Percentiles rank a stretch among this genome's conserved stretches.
phyloP scores from a whole-genome alignment of 106 monocot genomes.

The Dendrobium officinale region DNA sequence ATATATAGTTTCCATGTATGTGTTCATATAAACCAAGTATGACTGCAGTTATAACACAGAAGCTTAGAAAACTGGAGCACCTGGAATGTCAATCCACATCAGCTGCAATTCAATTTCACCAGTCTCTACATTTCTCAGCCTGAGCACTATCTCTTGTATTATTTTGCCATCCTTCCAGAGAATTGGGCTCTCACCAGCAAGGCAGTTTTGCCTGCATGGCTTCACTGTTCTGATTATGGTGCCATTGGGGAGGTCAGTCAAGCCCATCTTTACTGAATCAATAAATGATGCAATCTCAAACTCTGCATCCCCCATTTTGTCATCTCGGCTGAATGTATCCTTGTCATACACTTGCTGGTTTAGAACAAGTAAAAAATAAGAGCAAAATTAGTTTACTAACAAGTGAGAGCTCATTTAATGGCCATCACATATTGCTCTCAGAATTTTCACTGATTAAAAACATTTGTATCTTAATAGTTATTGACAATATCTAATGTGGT shows the following conservation, averaged over 20 bases:
- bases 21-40: neutral
- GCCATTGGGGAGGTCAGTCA: constrained; percentile 18
- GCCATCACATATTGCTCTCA: too few species aligned
- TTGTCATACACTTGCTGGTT: constrained; percentile 48
- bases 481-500: too few species aligned
- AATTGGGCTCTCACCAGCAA: constrained; percentile 38
- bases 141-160: constrained; percentile 39
- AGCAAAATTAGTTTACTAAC: neutral
- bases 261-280: constrained; percentile 30
- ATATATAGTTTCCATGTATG: too few species aligned
- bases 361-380: neutral
- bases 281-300: constrained; percentile 39
- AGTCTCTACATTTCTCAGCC: constrained; percentile 42
- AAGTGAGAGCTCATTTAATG: too few species aligned
- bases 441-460: too few species aligned
- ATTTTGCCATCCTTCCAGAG: constrained; percentile 29
- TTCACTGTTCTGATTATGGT: constrained; percentile 33
- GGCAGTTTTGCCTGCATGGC: constrained; percentile 32
- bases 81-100: constrained; percentile 36
- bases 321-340: constrained; percentile 37
- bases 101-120: constrained; percentile 53
- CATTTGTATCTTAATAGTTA: too few species aligned
- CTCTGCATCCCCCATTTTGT: neutral
- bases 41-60: neutral
- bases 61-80: constrained; percentile 2